These are phyloP conservation scores for Colletotrichum shisoi DNA, from an alignment of 2,329 filamentous ascomycete species.

Conservation along the genomic window DNA sequence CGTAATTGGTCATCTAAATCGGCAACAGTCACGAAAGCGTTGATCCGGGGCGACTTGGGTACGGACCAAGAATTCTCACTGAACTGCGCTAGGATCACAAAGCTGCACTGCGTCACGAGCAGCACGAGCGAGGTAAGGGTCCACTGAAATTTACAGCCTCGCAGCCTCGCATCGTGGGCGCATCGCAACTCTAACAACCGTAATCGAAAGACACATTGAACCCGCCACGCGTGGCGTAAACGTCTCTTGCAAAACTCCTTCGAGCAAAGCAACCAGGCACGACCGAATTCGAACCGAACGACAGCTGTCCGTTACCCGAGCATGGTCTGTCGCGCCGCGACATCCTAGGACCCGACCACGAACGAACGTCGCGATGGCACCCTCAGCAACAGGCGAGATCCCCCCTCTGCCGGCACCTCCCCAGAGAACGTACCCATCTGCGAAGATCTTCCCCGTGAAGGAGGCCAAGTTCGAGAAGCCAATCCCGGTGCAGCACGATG, in stretches of 20 bases:
- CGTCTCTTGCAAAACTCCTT: background rate
- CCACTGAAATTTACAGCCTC: slow-evolving; percentile 42
- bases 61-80: background rate
- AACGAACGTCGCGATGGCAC: slow-evolving; percentile 54
- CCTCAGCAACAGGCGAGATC: slow-evolving; percentile 60
- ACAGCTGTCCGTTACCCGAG: slow-evolving; percentile 10
- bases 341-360: slow-evolving; percentile 41
- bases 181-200: slow-evolving; percentile 26
- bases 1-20: background rate
- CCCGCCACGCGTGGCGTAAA: slow-evolving; percentile 20
- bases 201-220: slow-evolving; percentile 35
- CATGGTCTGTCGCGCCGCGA: slow-evolving; percentile 39
- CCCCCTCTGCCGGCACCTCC: slow-evolving; percentile 50
- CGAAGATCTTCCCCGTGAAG: slow-evolving; percentile 67
- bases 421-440: slow-evolving; percentile 60
- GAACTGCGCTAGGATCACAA: slow-evolving; percentile 6
- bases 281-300: background rate
- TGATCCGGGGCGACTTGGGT: too few relatives aligned
- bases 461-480: slow-evolving; percentile 68
- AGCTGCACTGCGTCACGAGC: background rate
- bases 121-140: slow-evolving; percentile 1
- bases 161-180: slow-evolving; percentile 47
- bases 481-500: slow-evolving; percentile 66
- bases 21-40: background rate
- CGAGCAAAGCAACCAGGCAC: slow-evolving; percentile 4